These are phyloP conservation scores for Amoebophrya sp. DNA, from an alignment of 169 alveolate species.

Conservation along the genomic window DNA sequence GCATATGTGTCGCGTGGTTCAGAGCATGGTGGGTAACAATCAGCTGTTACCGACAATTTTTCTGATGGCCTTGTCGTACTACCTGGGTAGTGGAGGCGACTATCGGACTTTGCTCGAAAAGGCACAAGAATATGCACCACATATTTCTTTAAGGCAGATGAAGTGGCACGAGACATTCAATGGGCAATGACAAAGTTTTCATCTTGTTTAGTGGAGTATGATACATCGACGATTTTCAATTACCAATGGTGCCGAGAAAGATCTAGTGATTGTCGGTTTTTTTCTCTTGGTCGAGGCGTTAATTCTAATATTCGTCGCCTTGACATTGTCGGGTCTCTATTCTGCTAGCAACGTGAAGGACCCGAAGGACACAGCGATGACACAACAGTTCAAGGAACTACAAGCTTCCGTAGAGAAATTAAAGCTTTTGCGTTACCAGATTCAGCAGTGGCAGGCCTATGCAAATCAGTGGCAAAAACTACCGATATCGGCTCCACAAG, in stretches of 20 bases:
- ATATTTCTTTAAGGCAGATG: no score
- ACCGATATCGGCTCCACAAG: neutral
- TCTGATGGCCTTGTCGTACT: neutral
- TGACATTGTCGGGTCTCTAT: neutral
- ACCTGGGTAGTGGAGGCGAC: neutral
- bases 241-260: neutral
- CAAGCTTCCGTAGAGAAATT: neutral
- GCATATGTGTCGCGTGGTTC: neutral
- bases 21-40: neutral
- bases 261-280: no score
- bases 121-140: neutral
- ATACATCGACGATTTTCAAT: neutral
- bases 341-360: neutral
- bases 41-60: neutral
- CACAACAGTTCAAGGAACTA: neutral
- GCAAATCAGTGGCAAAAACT: neutral
- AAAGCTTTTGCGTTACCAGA: constrained; percentile 1
- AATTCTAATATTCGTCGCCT: no score
- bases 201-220: neutral
- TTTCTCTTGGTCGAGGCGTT: no score
- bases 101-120: neutral
- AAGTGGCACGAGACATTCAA: no score
- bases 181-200: neutral
- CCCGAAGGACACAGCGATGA: neutral
- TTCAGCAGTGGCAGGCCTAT: neutral